Conservation (phyloP, 345 rosid genomes). For the Moricandia arvensis region DNA sequence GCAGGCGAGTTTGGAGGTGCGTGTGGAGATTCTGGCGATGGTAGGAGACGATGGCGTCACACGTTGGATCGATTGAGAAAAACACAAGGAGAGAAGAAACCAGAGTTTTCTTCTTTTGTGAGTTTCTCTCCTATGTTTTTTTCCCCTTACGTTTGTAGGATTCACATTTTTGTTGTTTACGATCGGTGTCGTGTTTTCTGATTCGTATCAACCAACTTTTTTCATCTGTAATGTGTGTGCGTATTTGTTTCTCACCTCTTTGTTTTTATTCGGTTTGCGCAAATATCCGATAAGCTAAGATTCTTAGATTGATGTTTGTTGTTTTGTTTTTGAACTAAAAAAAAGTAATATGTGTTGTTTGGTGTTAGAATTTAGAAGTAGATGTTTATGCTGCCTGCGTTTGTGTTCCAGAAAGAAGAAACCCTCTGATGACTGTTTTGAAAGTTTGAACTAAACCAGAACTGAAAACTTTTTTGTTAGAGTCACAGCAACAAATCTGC, state of each 20-base stretch:
- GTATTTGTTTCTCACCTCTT: background rate
- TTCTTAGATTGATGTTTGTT: background rate
- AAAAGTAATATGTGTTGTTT: background rate
- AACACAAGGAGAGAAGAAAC: background rate
- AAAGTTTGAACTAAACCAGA: background rate
- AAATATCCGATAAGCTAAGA: background rate
- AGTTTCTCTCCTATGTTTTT: background rate
- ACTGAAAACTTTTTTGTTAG: background rate
- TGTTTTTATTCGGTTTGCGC: background rate
- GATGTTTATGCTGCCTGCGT: background rate
- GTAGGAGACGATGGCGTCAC: constrained; percentile 83
- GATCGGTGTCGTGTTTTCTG: background rate
- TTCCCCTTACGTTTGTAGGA: background rate
- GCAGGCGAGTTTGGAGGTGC: constrained; percentile 84
- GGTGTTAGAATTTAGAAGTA: background rate
- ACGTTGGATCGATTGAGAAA: constrained; percentile 72
- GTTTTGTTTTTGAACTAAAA: background rate
- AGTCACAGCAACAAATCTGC: background rate
- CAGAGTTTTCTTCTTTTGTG: background rate
- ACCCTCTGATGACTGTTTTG: background rate
- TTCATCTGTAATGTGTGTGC: background rate
- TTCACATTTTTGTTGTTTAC: background rate
- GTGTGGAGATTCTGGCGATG: constrained; percentile 77
- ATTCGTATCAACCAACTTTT: background rate
- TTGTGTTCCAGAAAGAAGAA: background rate